phyloP scores from a whole-genome alignment of 306 rosid genomes.

The Gastrolobium bilobum region DNA sequence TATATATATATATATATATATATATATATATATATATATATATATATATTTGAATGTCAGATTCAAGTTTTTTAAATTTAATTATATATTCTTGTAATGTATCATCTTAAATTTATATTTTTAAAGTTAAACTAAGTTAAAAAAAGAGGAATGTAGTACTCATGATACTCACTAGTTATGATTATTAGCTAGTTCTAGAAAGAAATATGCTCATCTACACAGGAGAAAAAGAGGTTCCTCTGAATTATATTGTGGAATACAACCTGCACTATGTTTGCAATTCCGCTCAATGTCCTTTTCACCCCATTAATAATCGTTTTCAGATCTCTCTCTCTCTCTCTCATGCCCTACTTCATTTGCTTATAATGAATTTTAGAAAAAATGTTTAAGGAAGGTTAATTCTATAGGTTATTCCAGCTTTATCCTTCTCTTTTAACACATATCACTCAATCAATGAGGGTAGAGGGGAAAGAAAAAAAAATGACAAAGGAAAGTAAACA shows the following conservation, averaged over 20 bases:
- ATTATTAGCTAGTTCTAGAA: constrained; percentile 13
- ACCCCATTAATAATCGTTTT: constrained; percentile 61
- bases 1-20: no score
- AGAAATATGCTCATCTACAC: constrained; percentile 29
- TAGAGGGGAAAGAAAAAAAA: not conserved
- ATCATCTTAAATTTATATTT: no score
- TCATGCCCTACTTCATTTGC: constrained; percentile 44
- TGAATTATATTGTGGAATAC: constrained; percentile 38
- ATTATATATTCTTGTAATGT: no score
- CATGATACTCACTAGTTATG: not conserved
- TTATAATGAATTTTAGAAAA: constrained; percentile 1
- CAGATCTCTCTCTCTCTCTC: constrained; percentile 54
- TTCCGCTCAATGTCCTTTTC: constrained; percentile 65
- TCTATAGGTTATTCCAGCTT: constrained; percentile 45
- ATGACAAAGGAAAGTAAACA: not conserved
- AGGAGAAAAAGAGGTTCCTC: constrained; percentile 40
- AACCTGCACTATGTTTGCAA: constrained; percentile 41
- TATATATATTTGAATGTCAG: no score
- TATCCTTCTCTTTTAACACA: constrained; percentile 53
- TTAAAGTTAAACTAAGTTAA: not conserved
- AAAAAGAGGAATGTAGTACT: not conserved
- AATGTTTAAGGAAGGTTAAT: not conserved
- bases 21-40: no score
- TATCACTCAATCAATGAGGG: constrained; percentile 28
- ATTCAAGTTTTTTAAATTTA: no score